Base-by-base conservation (phyloP, 768 basidiomycete species). In the Lentinus tigrinus region DNA sequence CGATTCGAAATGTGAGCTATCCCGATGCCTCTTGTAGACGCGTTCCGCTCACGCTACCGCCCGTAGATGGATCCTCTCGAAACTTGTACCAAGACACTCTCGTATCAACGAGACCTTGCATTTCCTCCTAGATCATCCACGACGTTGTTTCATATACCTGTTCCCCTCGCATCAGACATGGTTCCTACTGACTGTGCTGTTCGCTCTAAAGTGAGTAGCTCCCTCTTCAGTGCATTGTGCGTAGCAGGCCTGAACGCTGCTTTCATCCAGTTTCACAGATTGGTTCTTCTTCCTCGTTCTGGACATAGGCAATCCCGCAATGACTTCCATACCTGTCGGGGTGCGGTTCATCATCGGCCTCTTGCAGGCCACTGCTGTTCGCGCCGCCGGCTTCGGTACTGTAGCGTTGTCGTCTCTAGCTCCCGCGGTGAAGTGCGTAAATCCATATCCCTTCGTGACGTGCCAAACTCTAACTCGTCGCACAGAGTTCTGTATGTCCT, bases 141-240 rank as follows among this genome's bases (percentile, higher is more conserved):
- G 96, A 11, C 84, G 92, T 61, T 96, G 94, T 72, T 95, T 90
- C 67, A 83, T 93, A 11, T 91, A 94, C 69, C 80, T 96, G 9
- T 96, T 96, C 64, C 94, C 94, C 0, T 87, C 93, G 0, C 92
- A 95, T 66, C 95, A 97, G 68, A 97, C 95, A 3, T 94, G 93
- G 92, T 91, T 96, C 64, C 82, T 97, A 5, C 60, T 93, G 1
- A 81, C 82, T 1, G 70, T 95, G 23, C 77, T 97, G 23, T 37
- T 90, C 3, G 62, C 75, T 0, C 74, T 96, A 36, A 93, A 84
- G 93, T 94, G 66, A 51, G 85, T 57, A 68, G n/a, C 48, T 37
- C 31, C 23, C 36, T 23, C 16, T 37, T 34, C n/a, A 40, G 50
- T 61, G 42, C 54, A 37, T 24, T 27, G 13, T 13, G 26, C 9